phyloP scores from a whole-genome alignment of 2,329 filamentous ascomycete species.

The Sclerotinia spermophila region DNA sequence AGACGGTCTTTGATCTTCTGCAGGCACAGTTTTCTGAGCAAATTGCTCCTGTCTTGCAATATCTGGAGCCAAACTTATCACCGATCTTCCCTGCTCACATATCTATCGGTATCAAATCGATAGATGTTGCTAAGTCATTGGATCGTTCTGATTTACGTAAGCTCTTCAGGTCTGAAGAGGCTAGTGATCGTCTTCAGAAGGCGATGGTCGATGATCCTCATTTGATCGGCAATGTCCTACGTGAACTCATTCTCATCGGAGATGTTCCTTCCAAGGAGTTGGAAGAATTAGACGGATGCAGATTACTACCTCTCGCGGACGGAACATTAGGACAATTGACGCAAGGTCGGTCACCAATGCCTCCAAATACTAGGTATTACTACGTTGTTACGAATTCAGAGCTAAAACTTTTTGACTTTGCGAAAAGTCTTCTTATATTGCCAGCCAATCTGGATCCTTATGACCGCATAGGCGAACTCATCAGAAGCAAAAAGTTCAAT shows the following conservation, averaged over 20 bases:
- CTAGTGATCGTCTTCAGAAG: conserved; percentile 11
- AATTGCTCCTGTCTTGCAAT: conserved; percentile 24
- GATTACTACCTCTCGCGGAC: conserved; percentile 31
- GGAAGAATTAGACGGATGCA: conserved; percentile 30
- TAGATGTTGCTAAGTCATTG: conserved; percentile 22
- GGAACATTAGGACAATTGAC: conserved; percentile 25
- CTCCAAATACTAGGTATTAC: conserved; percentile 6
- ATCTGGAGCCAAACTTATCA: conserved; percentile 24
- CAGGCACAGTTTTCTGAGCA: conserved; percentile 14
- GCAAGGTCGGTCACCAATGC: conserved; percentile 14
- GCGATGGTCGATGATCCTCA: conserved; percentile 11
- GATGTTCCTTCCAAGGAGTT: conserved; percentile 11
- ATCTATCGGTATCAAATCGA: conserved; percentile 13
- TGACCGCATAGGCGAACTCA: background rate
- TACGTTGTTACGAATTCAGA: conserved; percentile 25
- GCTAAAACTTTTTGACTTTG: conserved; percentile 29
- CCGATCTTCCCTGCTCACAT: conserved; percentile 21
- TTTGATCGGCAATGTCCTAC: conserved; percentile 19
- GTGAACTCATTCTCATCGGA: conserved; percentile 16
- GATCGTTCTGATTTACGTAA: conserved; percentile 21
- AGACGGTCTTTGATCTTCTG: conserved; percentile 31
- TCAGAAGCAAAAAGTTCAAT: conserved; percentile 28
- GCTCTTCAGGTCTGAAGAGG: conserved; percentile 22
- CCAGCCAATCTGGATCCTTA: conserved; percentile 1
- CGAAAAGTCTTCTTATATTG: conserved; percentile 23